These are phyloP conservation scores for Phytophthora sp. DNA, from an alignment of 352 stramenopile species.

Conservation along the genomic window DNA sequence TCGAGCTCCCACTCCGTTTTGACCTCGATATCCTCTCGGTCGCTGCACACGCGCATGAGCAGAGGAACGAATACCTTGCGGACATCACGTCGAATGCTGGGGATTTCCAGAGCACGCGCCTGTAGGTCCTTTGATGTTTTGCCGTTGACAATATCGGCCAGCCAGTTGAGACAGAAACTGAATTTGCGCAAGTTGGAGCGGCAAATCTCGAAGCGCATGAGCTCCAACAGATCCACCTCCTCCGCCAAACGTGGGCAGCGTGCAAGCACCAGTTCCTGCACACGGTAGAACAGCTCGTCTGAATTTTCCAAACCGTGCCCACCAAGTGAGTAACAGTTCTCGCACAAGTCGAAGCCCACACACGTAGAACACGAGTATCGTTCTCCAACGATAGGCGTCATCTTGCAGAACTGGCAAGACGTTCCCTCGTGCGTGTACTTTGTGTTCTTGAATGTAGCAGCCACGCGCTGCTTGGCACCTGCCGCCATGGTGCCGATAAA, in stretches of 20 bases:
- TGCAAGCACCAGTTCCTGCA: constrained; percentile 76
- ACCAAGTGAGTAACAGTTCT: constrained; percentile 84
- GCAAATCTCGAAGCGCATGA: constrained; percentile 88
- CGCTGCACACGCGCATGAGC: constrained; percentile 78
- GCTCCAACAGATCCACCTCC: constrained; percentile 76
- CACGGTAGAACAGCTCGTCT: constrained; percentile 85
- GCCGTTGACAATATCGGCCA: constrained; percentile 83
- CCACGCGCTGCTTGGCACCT: constrained; percentile 71
- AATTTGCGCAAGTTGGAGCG: constrained; percentile 88
- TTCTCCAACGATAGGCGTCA: constrained; percentile 73
- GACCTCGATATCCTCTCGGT: constrained; percentile 84
- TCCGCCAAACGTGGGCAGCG: constrained; percentile 66
- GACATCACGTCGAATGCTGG: constrained; percentile 76
- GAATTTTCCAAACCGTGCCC: constrained; percentile 86
- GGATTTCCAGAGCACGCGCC: constrained; percentile 79
- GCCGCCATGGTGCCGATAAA: constrained; percentile 77
- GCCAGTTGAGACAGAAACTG: constrained; percentile 84
- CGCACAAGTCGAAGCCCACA: constrained; percentile 84
- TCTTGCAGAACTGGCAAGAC: constrained; percentile 84
- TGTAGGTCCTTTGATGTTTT: constrained; percentile 78
- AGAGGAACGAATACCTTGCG: constrained; percentile 83
- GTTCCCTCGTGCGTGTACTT: constrained; percentile 81
- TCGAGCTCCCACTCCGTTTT: constrained; percentile 89
- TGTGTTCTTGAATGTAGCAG: constrained; percentile 64
- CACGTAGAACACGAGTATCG: constrained; percentile 80